phyloP scores from a whole-genome alignment of 164 flowering plant genomes.

The Protea cynaroides region DNA sequence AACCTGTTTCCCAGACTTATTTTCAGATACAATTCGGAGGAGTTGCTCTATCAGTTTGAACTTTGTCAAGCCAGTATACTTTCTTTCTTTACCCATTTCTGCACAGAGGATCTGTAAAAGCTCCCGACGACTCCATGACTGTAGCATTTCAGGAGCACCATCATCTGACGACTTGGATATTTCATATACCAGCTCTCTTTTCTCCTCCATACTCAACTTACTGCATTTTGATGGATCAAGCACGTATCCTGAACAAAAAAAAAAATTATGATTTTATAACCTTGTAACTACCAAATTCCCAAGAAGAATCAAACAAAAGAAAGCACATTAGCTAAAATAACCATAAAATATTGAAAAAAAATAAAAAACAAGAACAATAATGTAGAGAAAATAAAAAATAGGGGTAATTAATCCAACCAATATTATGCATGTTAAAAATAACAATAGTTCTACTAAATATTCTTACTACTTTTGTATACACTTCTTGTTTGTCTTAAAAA shows the following conservation, averaged over 20 bases:
- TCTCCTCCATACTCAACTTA: conserved; percentile 66
- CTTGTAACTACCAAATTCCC: no score
- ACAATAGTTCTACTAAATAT: no score
- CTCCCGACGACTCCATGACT: conserved; percentile 85
- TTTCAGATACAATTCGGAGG: conserved; percentile 58
- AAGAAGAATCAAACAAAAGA: neutral
- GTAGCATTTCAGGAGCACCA: conserved; percentile 66
- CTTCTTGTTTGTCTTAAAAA: no score
- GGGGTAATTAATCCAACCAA: no score
- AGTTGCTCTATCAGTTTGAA: conserved; percentile 74
- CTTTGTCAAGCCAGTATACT: conserved; percentile 86
- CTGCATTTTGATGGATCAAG: conserved; percentile 65
- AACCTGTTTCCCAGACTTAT: conserved; percentile 31
- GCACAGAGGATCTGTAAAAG: conserved; percentile 79
- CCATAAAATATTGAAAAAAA: neutral
- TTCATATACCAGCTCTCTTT: conserved; percentile 75
- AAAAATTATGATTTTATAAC: no score
- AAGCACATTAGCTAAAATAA: neutral
- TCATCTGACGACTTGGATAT: conserved; percentile 56
- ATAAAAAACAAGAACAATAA: neutral
- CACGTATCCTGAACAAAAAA: conserved; percentile 32
- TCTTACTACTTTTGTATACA: no score
- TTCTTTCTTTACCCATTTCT: conserved; percentile 94
- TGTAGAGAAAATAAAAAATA: no score
- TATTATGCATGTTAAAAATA: no score